These are phyloP conservation scores for Phycomyces nitens DNA, from an alignment of 192 early-diverging fungal species.

Conservation along the genomic window DNA sequence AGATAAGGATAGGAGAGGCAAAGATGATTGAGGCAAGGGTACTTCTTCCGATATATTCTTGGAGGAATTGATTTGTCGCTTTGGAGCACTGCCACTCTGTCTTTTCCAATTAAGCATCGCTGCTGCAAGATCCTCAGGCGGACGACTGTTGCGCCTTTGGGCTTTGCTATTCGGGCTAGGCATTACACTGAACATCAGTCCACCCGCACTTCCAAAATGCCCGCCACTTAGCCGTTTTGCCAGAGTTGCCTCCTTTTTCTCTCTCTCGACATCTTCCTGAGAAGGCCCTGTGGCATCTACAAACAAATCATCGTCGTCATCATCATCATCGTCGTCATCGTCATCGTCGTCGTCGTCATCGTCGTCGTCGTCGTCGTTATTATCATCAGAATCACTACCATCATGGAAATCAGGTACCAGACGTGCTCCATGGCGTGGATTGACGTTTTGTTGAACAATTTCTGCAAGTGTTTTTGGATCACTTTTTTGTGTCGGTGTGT, in stretches of 20 bases:
- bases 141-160: not conserved
- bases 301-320: constrained; percentile 19
- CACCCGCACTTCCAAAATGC: constrained; percentile 38
- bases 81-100: not conserved
- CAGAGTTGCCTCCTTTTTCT: constrained; percentile 19
- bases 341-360: not conserved
- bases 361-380: not conserved
- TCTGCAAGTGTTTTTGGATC: too few relatives aligned
- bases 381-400: not conserved
- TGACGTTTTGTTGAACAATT: too few relatives aligned
- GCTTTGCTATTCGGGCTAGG: not conserved
- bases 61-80: not conserved
- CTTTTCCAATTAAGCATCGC: constrained; percentile 23
- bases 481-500: not conserved
- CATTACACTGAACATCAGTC: constrained; percentile 31
- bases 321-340: constrained; percentile 6
- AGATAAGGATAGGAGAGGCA: not conserved
- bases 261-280: constrained; percentile 31
- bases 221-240: constrained; percentile 37
- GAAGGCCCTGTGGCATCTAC: constrained; percentile 30
- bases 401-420: not conserved
- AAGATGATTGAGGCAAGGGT: not conserved
- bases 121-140: constrained; percentile 14
- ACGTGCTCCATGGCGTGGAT: not conserved
- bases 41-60: not conserved